These are phyloP conservation scores for Vickermania ingenoplastis DNA, from an alignment of 208 protist genomes.

Conservation along the genomic window DNA sequence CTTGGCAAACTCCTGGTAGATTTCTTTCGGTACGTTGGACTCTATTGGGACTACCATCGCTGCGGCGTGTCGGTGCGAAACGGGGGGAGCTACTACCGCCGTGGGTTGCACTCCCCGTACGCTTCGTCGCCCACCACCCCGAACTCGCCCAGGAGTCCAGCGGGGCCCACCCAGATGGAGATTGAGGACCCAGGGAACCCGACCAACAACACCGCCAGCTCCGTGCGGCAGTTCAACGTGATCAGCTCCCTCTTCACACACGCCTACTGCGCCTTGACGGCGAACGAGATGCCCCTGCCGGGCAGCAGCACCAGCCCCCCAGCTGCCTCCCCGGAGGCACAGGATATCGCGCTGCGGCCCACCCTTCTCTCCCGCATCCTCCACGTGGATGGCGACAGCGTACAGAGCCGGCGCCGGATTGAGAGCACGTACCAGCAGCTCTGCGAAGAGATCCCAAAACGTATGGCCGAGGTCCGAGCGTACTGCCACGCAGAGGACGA, in stretches of 20 bases:
- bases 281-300: slow-evolving; percentile 11
- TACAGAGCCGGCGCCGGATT: slow-evolving; percentile 43
- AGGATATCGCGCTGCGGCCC: slow-evolving; percentile 44
- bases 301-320: background rate
- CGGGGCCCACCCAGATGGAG: slow-evolving; percentile 32
- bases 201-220: slow-evolving; percentile 80
- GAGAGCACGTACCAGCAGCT: slow-evolving; percentile 27
- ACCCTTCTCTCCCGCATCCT: slow-evolving; percentile 78
- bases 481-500: slow-evolving; percentile 32
- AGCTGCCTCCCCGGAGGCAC: slow-evolving; percentile 26
- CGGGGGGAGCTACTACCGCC: slow-evolving; percentile 45
- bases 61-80: slow-evolving; percentile 68
- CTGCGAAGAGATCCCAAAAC: slow-evolving; percentile 15
- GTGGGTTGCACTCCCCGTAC: slow-evolving; percentile 9
- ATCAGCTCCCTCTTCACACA: slow-evolving; percentile 61
- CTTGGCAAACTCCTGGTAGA: slow-evolving; percentile 88
- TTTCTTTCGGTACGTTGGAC: slow-evolving; percentile 91
- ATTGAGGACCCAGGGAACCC: slow-evolving; percentile 61
- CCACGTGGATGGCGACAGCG: slow-evolving; percentile 55
- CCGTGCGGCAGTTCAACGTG: slow-evolving; percentile 56
- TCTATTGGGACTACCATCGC: slow-evolving; percentile 68
- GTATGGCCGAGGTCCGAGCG: slow-evolving; percentile 21
- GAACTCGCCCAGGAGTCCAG: slow-evolving; percentile 4
- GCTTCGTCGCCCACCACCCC: slow-evolving; percentile 18
- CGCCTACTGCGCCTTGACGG: slow-evolving; percentile 63